Percentiles rank a stretch among this genome's conserved stretches.
These are phyloP conservation scores for Chlorella sp. DNA, from an alignment of 139 green algal genomes.

Conservation along the genomic window DNA sequence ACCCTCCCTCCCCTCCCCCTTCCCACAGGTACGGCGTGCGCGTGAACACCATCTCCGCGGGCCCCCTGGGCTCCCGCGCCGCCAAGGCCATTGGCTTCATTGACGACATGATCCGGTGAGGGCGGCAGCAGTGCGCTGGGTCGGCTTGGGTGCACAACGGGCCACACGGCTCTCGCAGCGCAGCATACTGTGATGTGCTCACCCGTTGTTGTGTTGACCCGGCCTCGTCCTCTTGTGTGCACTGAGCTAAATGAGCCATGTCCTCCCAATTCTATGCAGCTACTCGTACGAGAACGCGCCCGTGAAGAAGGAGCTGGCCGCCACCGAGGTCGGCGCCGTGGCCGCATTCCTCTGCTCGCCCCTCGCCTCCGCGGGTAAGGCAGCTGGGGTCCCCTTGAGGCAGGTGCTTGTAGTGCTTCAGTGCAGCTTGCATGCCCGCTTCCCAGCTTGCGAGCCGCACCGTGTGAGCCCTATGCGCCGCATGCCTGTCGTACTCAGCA, in stretches of 20 bases:
- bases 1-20: background rate
- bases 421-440: background rate
- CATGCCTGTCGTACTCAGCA: background rate
- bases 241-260: no score
- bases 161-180: no score
- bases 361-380: slow-evolving; percentile 77
- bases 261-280: slow-evolving; percentile 24
- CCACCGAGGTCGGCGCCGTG: slow-evolving; percentile 77
- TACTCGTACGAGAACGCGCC: slow-evolving; percentile 94
- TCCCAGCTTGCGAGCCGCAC: no score
- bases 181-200: no score
- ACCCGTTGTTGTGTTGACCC: no score
- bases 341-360: slow-evolving; percentile 96
- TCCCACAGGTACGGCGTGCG: slow-evolving; percentile 53
- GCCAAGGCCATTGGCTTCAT: slow-evolving; percentile 99
- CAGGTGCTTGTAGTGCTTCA: background rate
- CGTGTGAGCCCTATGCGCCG: background rate
- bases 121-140: background rate
- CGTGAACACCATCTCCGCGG: slow-evolving; percentile 89
- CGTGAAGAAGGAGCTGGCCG: slow-evolving; percentile 94
- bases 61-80: slow-evolving; percentile 92
- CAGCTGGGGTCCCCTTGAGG: background rate
- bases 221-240: no score
- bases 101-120: slow-evolving; percentile 98
- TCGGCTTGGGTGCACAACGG: background rate